Percentiles rank a stretch among this genome's conserved stretches.
phyloP scores from a whole-genome alignment of 805 yeast genomes.

The Zygosaccharomyces siamensis region DNA sequence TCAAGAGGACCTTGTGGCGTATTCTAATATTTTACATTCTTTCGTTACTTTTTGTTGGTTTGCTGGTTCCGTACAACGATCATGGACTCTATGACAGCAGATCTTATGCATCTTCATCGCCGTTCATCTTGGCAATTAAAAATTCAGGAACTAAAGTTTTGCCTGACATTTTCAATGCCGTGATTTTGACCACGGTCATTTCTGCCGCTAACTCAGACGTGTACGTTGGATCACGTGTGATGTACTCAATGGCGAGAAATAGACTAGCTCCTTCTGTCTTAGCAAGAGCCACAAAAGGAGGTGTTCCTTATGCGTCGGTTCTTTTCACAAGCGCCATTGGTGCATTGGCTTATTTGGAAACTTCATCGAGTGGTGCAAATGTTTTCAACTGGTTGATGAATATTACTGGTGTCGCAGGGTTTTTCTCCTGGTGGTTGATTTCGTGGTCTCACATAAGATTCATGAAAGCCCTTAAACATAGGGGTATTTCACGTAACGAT shows the following conservation, averaged over 20 bases:
- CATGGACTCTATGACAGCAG: slow-evolving; percentile 39
- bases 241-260: slow-evolving; percentile 60
- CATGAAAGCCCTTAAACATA: slow-evolving; percentile 55
- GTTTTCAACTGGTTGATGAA: slow-evolving; percentile 72
- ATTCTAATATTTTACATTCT: slow-evolving; percentile 61
- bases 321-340: slow-evolving; percentile 57
- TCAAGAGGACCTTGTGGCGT: slow-evolving; percentile 62
- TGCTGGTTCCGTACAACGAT: slow-evolving; percentile 66
- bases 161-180: slow-evolving; percentile 69
- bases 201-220: slow-evolving; percentile 80
- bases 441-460: slow-evolving; percentile 62
- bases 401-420: slow-evolving; percentile 73
- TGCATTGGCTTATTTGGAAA: slow-evolving; percentile 55
- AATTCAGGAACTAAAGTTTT: slow-evolving; percentile 63
- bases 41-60: slow-evolving; percentile 63
- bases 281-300: slow-evolving; percentile 44
- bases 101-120: slow-evolving; percentile 53
- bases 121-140: slow-evolving; percentile 66
- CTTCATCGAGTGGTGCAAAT: slow-evolving; percentile 47
- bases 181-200: slow-evolving; percentile 57
- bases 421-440: slow-evolving; percentile 68
- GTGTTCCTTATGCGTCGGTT: slow-evolving; percentile 61
- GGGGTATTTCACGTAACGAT: slow-evolving; percentile 62
- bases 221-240: slow-evolving; percentile 64
- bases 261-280: slow-evolving; percentile 52